phyloP scores from a whole-genome alignment of 2,329 filamentous ascomycete species.

The Ceratocystis cacaofunesta region DNA sequence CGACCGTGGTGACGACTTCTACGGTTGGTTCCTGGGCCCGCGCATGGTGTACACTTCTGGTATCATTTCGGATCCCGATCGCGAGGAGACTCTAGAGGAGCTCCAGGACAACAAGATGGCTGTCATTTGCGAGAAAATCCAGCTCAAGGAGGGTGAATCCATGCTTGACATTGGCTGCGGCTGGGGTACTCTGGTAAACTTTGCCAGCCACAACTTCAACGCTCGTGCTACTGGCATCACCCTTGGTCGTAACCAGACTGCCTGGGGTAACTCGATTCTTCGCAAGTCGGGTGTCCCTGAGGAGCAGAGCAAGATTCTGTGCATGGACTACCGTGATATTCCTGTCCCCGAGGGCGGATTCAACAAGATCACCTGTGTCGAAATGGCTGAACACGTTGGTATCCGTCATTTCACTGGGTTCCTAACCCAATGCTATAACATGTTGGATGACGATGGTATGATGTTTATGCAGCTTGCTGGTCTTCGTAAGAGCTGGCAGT shows the following conservation, averaged over 20 bases:
- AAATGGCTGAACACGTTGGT: constrained; percentile 98
- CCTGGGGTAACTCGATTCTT: constrained; percentile 86
- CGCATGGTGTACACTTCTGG: constrained; percentile 99
- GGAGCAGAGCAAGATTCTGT: constrained; percentile 79
- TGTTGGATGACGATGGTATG: constrained; percentile 90
- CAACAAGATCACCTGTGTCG: constrained; percentile 85
- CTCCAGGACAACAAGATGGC: constrained; percentile 96
- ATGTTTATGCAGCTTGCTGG: constrained; percentile 96
- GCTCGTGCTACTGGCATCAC: constrained; percentile 79
- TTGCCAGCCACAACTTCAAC: constrained; percentile 83
- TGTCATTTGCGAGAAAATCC: constrained; percentile 91
- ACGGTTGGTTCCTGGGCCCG: constrained; percentile 93
- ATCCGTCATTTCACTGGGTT: constrained; percentile 75
- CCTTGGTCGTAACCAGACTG: constrained; percentile 88
- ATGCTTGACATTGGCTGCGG: constrained; percentile 94
- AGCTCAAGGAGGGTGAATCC: constrained; percentile 61
- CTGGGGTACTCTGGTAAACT: constrained; percentile 92
- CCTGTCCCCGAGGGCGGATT: constrained; percentile 40
- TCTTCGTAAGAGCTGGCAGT: constrained; percentile 89
- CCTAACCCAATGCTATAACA: constrained; percentile 75
- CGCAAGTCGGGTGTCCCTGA: constrained; percentile 69
- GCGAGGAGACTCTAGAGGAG: constrained; percentile 83
- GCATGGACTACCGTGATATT: constrained; percentile 95
- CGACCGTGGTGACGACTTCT: constrained; percentile 95
- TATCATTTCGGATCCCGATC: constrained; percentile 73